Base-by-base conservation (phyloP, 306 rosid species). In the Fragaria ananassa region DNA sequence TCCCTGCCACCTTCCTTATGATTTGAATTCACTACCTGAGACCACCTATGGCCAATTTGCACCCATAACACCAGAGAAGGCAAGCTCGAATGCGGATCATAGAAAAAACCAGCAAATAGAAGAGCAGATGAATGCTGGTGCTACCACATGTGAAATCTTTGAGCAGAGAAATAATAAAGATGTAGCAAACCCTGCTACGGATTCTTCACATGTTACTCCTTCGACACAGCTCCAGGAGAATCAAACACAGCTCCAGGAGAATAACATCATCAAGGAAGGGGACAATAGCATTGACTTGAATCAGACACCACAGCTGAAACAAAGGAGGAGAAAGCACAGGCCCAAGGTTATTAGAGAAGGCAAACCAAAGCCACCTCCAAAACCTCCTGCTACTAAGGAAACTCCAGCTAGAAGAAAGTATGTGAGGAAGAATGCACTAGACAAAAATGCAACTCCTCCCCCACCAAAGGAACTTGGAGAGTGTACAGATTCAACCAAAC, bases 321-420 rank as follows among this genome's bases (percentile, higher is more conserved):
- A 72, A 64, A 87, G 75, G 77, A 88, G 92, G 73, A 90, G 82
- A 83, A 91, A 85, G 82, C 93, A 91, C 86, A 85, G 97, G 74
- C 97, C 97, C 56, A 94, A 89, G 88, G 98, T 94, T 79, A 76
- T 94, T 72, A 76, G 14, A 45, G 98, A 94, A 88, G 89, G 84
- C 49, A 91, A 88, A 74, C 91, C 87, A 58, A 90, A 79, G 83
- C 76, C 79, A 81, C 69, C 80, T 31, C 88, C 85, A 27, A 88
- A 80, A 71, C 80, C 88, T 45, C 70, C 66, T 53, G 83, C 53
- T 81, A 71, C 89, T n/a, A 83, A 77, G 74, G 85, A 78, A 77
- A 86, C 76, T 61, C 57, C 81, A 31, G 64, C 21, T 60, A 82
- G 83, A 83, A 85, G 91, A 68, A 86, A 68, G 80, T 81, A 84